Conservation (phyloP, 179 eudicot genomes). For the Heliamphora ciliata region DNA sequence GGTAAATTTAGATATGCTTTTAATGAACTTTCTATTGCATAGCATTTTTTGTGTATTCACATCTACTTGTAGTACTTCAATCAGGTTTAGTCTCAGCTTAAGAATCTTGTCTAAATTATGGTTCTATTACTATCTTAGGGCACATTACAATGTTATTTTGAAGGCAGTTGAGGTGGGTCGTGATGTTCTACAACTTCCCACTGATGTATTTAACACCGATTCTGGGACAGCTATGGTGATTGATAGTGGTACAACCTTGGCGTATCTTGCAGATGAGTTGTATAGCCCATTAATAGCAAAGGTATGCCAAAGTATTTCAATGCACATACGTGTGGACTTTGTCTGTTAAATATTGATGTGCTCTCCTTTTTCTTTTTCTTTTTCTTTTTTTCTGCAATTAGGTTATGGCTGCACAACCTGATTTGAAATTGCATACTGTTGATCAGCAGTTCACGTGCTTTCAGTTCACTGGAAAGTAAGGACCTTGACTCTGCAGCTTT, state of each 20-base stretch:
- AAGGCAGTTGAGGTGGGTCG: conserved; percentile 64
- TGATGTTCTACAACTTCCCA: conserved; percentile 38
- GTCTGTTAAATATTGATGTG: not conserved
- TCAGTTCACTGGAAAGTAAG: conserved; percentile 60
- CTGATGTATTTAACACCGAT: conserved; percentile 26
- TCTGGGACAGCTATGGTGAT: conserved; percentile 37
- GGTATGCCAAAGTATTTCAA: conserved; percentile 30
- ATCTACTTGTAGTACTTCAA: conserved; percentile 4
- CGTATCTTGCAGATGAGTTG: conserved; percentile 61
- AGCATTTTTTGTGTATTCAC: not conserved
- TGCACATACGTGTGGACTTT: conserved; percentile 4
- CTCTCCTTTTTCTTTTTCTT: not conserved
- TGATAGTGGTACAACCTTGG: conserved; percentile 93
- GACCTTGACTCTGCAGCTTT: not conserved
- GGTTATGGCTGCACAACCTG: conserved; percentile 57
- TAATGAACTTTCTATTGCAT: not conserved
- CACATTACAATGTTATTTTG: conserved; percentile 71
- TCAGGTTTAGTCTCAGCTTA: conserved; percentile 10
- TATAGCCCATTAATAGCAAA: conserved; percentile 34
- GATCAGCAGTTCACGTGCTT: conserved; percentile 71
- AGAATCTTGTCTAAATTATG: conserved; percentile 8
- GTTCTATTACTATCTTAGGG: conserved; percentile 38
- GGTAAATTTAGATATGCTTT: not conserved
- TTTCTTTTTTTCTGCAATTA: conserved; percentile 21
- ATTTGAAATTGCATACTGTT: conserved; percentile 40